Percentiles rank a stretch among this genome's conserved stretches.
Evolutionary conservation across 1,284 basidiomycete genomes (phyloP).

Genomic region (Laetiporus sulphureus): DNA sequence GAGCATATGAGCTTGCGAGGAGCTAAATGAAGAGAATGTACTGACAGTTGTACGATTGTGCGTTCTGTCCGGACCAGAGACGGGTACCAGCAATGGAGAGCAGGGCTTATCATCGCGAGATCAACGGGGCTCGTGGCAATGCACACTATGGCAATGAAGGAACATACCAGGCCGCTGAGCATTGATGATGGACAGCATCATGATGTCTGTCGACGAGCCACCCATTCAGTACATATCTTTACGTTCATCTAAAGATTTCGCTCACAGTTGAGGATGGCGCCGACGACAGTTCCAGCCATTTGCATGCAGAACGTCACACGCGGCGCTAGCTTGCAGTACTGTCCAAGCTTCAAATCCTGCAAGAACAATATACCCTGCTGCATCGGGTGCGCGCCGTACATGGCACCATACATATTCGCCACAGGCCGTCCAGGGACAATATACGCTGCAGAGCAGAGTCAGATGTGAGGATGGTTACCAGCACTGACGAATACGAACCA

Average conservation of each 20-base stretch:
- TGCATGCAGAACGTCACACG: slow-evolving; percentile 53
- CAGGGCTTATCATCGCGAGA: slow-evolving; percentile 19
- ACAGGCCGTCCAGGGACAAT: slow-evolving; percentile 38
- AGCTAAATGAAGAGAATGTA: background rate
- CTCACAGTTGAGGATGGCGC: slow-evolving; percentile 10
- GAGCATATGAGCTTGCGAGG: too few relatives aligned
- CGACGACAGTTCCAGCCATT: slow-evolving; percentile 14
- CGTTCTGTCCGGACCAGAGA: slow-evolving; percentile 49
- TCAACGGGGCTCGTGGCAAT: background rate
- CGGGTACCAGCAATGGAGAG: slow-evolving; percentile 27
- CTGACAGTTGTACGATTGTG: slow-evolving; percentile 37
- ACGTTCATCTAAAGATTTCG: too few relatives aligned
- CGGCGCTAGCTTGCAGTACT: slow-evolving; percentile 59
- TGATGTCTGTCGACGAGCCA: slow-evolving; percentile 25
- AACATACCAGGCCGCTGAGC: slow-evolving; percentile 27
- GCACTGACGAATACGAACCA: slow-evolving; percentile 8
- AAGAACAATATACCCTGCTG: slow-evolving; percentile 39
- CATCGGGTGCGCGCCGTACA: slow-evolving; percentile 37
- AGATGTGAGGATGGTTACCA: too few relatives aligned
- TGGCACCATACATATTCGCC: slow-evolving; percentile 47
- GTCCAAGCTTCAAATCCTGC: slow-evolving; percentile 41
- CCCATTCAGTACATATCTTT: slow-evolving; percentile 1
- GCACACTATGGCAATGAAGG: slow-evolving; percentile 14
- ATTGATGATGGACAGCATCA: slow-evolving; percentile 44
- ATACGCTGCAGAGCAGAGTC: too few relatives aligned